These are phyloP conservation scores for Allium fistulosum DNA, from an alignment of 106 monocot species.

Conservation along the genomic window DNA sequence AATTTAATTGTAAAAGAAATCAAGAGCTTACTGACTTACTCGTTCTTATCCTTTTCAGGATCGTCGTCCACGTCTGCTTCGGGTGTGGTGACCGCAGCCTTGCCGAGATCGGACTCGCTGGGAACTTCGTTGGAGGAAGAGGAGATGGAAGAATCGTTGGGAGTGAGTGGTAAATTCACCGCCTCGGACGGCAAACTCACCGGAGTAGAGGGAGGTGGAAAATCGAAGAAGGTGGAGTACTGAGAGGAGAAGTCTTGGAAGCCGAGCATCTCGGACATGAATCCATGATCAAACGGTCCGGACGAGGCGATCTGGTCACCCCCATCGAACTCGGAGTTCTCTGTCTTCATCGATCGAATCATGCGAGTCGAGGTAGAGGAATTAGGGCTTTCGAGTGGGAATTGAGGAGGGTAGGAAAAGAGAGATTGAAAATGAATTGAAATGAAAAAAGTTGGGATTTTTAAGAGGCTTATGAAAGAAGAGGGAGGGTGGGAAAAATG, in stretches of 20 bases:
- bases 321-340: background rate
- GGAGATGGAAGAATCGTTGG: conserved; percentile 38
- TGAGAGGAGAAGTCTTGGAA: conserved; percentile 6
- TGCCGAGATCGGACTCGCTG: conserved; percentile 13
- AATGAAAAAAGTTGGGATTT: background rate
- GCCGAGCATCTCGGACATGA: conserved; percentile 7
- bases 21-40: background rate
- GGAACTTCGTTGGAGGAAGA: conserved; percentile 32
- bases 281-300: background rate
- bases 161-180: conserved; percentile 23
- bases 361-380: background rate
- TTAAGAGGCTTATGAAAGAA: background rate
- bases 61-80: conserved; percentile 1
- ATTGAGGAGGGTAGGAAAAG: background rate
- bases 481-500: background rate
- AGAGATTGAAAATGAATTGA: background rate
- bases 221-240: conserved; percentile 5
- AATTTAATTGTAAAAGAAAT: background rate
- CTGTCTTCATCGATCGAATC: background rate
- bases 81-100: background rate
- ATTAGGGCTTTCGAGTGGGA: background rate
- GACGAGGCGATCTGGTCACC: background rate
- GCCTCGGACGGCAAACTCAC: conserved; percentile 5
- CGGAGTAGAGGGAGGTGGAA: background rate
- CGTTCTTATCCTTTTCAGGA: conserved; percentile 1